Base-by-base conservation (phyloP, 108 stramenopile genomes). In the Conticribra weissflogii region DNA sequence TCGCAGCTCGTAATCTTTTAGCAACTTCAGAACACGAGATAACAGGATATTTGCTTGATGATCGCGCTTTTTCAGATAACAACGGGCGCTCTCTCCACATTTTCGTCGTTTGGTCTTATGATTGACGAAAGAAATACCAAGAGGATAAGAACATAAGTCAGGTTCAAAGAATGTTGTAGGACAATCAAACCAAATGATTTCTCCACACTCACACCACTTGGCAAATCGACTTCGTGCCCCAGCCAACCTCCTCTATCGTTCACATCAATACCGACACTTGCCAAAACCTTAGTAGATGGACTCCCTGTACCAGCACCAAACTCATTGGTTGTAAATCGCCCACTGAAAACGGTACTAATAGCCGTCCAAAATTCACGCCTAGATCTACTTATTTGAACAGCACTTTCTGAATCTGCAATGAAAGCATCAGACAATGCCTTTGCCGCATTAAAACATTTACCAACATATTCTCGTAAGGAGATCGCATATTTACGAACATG, bases 401-500 rank as follows among this genome's bases (percentile, higher is more conserved):
- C 15, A 54, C 22, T 59, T 28, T 66, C 73, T 28, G 29, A 22
- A 68, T 32, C 66, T 53, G 19, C 52, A 25, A 76, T 31, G n/a
- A 66, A 74, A n/a, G 54, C 41, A 1, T 54, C 23, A 22, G 69
- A 54, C 3, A 94, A 62, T 3, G 67, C 74, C 34, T 83, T 84
- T 54, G 89, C 60, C 17, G 89, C 83, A 68, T 91, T 84, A 14
- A 63, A 49, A 64, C 93, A 94, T 51, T 84, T 68, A 28, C 68
- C 66, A 22, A 91, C 65, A 59, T 85, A 76, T 54, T 94, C 88
- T 17, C 88, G 76, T 15, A 94, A 72, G 46, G 82, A 79, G 32
- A 87, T 86, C 18, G 93, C 90, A 69, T 83, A 83, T 62, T 90
- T 89, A 14, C 87, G 77, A 16, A 94, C 85, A 58, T 83, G 60